phyloP scores from a whole-genome alignment of 1,284 basidiomycete species.

The Peniophora sp. region DNA sequence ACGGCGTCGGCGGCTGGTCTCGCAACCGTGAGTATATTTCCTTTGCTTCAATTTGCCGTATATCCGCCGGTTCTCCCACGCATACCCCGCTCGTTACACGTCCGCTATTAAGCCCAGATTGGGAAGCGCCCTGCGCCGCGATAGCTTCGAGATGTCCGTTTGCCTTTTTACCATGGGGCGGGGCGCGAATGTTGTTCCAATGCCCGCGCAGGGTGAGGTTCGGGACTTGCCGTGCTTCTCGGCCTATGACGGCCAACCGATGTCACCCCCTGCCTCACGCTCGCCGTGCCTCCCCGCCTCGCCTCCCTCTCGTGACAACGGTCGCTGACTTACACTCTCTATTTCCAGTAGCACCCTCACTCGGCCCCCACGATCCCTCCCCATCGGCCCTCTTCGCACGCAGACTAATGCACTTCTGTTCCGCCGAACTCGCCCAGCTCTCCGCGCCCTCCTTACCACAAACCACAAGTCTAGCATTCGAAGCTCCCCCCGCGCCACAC shows the following conservation, averaged over 20 bases:
- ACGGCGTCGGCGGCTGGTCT: constrained; percentile 89
- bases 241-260: constrained; percentile 11
- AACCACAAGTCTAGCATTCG: constrained; percentile 4
- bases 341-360: not conserved
- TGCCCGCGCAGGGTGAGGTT: not conserved
- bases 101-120: no score
- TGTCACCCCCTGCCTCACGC: constrained; percentile 6
- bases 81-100: no score
- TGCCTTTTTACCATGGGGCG: not conserved
- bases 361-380: constrained; percentile 25
- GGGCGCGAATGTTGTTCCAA: no score
- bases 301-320: constrained; percentile 2
- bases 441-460: constrained; percentile 6
- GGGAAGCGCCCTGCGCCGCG: no score
- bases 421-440: constrained; percentile 32
- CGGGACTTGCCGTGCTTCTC: not conserved
- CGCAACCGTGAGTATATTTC: constrained; percentile 25
- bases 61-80: not conserved
- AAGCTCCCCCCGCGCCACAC: constrained; percentile 12
- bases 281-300: not conserved
- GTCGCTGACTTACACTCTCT: constrained; percentile 2
- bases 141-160: not conserved
- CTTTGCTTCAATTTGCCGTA: not conserved
- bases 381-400: constrained; percentile 76
- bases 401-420: constrained; percentile 83